Evolutionary conservation across 2,329 filamentous ascomycete species (phyloP), one percentile per base, ranked within the genome.

Genomic region (Colletotrichum higginsianum): DNA sequence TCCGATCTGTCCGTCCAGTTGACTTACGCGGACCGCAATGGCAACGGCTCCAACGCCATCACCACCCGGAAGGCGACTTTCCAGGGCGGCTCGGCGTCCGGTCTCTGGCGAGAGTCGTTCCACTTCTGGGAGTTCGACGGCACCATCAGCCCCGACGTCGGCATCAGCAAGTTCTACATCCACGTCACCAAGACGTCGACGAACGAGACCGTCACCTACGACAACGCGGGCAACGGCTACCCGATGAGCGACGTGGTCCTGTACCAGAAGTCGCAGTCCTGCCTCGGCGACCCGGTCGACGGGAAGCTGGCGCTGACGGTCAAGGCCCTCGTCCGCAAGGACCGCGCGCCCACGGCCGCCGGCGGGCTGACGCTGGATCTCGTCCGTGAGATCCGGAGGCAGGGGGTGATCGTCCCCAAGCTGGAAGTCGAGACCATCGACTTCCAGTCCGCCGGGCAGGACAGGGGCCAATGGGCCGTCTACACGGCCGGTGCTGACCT

Each of bases 141-240:
- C 7, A 53, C 57, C 8, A 50, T 78, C 38, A 65, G 74, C 61
- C 65, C 72, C 40, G 67, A 61, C 21, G 63, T 56, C 4, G 76
- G 76, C 3, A 78, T 78, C 70, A 75, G 76, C 72, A 75, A 74
- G 16, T 76, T 77, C 44, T 42, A 70, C 40, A 72, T 78, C 13
- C 63, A 74, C 58, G 50, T 77, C 30, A 74, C 62, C 3, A 74
- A 66, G 21, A 16, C 66, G 5, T 77, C 76, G 0, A 75, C 73
- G 11, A 72, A 73, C 65, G 71, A 63, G 40, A 67, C 67, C 12
- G 71, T 61, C 18, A 71, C 67, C 7, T 68, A 67, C 44, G 73
- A 76, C 26, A 77, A 77, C 50, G 74, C 64, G n/a, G 75, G 73
- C 30, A 58, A 53, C 35, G 71, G 74, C 0, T 77, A 75, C 63